Evolutionary conservation across 2,329 filamentous ascomycete species (phyloP).

Genomic region (Thelonectria blattea): DNA sequence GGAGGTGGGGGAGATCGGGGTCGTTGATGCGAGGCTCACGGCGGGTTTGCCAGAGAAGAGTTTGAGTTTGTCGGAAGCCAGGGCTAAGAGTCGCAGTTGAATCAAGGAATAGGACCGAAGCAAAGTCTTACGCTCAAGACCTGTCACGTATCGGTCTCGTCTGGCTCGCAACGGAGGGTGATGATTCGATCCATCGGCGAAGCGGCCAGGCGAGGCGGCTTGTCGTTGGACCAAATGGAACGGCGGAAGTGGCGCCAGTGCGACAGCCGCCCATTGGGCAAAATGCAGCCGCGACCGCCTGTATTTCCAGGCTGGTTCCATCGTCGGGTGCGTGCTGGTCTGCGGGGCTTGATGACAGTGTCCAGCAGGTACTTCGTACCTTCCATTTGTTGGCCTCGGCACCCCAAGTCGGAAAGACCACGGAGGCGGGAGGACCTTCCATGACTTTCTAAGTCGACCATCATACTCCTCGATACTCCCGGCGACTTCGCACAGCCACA

Average conservation of each 20-base stretch:
- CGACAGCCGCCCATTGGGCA: background rate
- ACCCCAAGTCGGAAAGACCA: conserved; percentile 2
- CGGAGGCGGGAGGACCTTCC: conserved; percentile 8
- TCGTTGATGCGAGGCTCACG: conserved; percentile 2
- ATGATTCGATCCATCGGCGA: conserved; percentile 37
- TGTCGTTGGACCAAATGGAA: conserved; percentile 24
- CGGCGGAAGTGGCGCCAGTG: conserved; percentile 16
- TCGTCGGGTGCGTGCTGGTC: background rate
- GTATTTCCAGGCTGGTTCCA: background rate
- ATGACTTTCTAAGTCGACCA: conserved; percentile 1
- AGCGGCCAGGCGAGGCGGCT: conserved; percentile 16
- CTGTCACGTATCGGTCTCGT: conserved; percentile 23
- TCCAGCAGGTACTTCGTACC: conserved; percentile 8
- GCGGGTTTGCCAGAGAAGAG: conserved; percentile 5
- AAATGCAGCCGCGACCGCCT: background rate
- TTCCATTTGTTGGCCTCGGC: conserved; percentile 11
- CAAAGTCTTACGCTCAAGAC: conserved; percentile 18
- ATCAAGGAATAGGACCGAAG: conserved; percentile 25
- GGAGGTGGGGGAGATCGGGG: background rate
- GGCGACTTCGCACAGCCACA: conserved; percentile 16
- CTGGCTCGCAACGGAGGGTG: conserved; percentile 31
- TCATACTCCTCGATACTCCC: conserved; percentile 6
- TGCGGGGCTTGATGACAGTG: too few species aligned
- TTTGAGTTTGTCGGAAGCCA: background rate
- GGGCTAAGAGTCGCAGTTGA: background rate